Evolutionary conservation across 805 yeast genomes (phyloP).

Genomic region (Sugiyamaella americana): DNA sequence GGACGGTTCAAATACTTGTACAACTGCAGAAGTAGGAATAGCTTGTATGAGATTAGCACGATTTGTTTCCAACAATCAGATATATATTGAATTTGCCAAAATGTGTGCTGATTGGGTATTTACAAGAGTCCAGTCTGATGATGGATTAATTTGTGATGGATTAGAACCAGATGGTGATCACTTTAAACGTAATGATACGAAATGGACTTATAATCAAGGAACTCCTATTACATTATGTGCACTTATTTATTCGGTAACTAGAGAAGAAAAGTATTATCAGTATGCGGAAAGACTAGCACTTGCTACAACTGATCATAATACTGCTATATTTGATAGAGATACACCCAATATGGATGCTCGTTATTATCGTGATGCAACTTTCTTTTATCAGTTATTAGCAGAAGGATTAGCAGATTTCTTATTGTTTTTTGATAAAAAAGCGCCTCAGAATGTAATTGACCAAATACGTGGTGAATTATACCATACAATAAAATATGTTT

Average conservation of each 20-base stretch:
- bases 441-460: constrained; percentile 32
- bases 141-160: constrained; percentile 58
- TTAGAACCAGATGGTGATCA: constrained; percentile 36
- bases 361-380: constrained; percentile 59
- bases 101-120: constrained; percentile 55
- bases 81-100: constrained; percentile 53
- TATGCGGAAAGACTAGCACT: constrained; percentile 38
- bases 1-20: constrained; percentile 56
- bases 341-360: constrained; percentile 45
- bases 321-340: constrained; percentile 59
- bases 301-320: constrained; percentile 53
- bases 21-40: constrained; percentile 62
- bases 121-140: constrained; percentile 45
- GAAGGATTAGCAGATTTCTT: constrained; percentile 66
- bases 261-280: constrained; percentile 44
- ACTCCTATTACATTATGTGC: constrained; percentile 53
- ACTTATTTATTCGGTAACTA: constrained; percentile 45
- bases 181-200: constrained; percentile 41
- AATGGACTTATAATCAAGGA: constrained; percentile 66
- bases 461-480: constrained; percentile 38
- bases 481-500: constrained; percentile 52
- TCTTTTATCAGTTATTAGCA: constrained; percentile 55
- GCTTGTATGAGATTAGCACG: constrained; percentile 53
- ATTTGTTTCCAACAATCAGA: constrained; percentile 41
- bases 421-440: constrained; percentile 40